Conservation (phyloP, 108 stramenopile genomes). For the Nannochloropsis oceanica region DNA sequence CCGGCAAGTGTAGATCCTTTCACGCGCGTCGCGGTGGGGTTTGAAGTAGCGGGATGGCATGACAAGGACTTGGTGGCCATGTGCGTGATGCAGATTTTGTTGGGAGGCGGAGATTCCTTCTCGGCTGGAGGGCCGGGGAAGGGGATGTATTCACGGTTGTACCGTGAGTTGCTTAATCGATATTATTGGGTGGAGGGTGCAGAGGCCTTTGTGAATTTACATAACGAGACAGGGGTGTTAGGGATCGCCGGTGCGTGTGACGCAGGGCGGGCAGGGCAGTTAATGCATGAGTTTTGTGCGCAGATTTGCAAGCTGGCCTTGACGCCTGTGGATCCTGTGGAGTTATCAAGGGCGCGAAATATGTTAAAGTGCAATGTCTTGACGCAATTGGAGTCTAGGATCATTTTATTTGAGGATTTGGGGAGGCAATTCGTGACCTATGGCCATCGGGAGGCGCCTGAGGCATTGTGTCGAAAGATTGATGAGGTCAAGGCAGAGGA, state of each 20-base stretch:
- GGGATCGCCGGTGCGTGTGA: slow-evolving; percentile 62
- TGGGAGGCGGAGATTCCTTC: slow-evolving; percentile 91
- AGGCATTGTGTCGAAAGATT: slow-evolving; percentile 61
- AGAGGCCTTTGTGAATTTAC: slow-evolving; percentile 75
- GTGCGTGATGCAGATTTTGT: slow-evolving; percentile 83
- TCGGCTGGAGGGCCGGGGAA: slow-evolving; percentile 98
- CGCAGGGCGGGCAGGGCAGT: slow-evolving; percentile 44
- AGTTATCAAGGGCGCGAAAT: slow-evolving; percentile 81
- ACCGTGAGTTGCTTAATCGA: slow-evolving; percentile 80
- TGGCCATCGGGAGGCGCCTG: slow-evolving; percentile 61
- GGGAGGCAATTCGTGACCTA: slow-evolving; percentile 87
- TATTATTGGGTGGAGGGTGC: slow-evolving; percentile 80
- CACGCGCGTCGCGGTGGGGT: slow-evolving; percentile 68
- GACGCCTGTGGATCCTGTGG: slow-evolving; percentile 29
- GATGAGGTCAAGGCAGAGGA: slow-evolving; percentile 77
- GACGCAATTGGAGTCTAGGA: slow-evolving; percentile 81
- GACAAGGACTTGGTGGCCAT: slow-evolving; percentile 64
- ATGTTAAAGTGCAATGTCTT: slow-evolving; percentile 94
- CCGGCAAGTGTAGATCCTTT: slow-evolving; percentile 45
- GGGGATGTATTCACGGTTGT: slow-evolving; percentile 96
- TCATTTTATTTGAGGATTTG: slow-evolving; percentile 91
- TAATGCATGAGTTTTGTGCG: slow-evolving; percentile 55
- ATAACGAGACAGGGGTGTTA: slow-evolving; percentile 73
- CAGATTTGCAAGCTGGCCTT: slow-evolving; percentile 57
- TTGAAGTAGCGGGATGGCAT: slow-evolving; percentile 91